These are phyloP conservation scores for Chloranthus sessilifolius DNA, from an alignment of 164 flowering plant species.

Conservation along the genomic window DNA sequence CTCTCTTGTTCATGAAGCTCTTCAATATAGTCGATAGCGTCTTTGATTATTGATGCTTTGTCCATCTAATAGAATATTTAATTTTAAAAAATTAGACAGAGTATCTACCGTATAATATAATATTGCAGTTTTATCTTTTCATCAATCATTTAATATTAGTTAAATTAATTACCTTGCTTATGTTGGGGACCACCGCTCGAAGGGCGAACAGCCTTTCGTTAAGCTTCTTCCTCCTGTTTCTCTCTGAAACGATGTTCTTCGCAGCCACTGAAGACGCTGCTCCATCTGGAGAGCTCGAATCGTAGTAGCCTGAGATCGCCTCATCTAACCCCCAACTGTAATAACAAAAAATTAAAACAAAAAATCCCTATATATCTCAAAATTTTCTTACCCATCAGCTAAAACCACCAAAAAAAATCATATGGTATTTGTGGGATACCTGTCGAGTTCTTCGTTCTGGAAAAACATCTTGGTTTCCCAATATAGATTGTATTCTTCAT, in stretches of 20 bases:
- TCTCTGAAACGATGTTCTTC: conserved; percentile 78
- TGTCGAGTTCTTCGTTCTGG: conserved; percentile 23
- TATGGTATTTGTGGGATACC: conserved; percentile 18
- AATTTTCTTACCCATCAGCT: not conserved
- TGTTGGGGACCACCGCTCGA: conserved; percentile 81
- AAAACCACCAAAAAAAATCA: not conserved
- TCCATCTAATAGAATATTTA: conserved; percentile 55
- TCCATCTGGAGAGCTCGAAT: conserved; percentile 89
- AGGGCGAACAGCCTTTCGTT: conserved; percentile 81
- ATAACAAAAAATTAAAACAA: not conserved
- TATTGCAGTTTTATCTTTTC: not conserved
- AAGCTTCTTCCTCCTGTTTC: conserved; percentile 78
- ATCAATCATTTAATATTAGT: not conserved
- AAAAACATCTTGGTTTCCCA: conserved; percentile 25
- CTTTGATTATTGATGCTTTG: conserved; percentile 79
- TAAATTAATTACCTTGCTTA: conserved; percentile 50
- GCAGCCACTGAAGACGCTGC: conserved; percentile 37
- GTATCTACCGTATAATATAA: not conserved
- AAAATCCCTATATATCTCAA: too few relatives aligned
- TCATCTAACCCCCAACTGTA: conserved; percentile 51
- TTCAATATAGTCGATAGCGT: conserved; percentile 69
- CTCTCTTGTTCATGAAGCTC: conserved; percentile 67
- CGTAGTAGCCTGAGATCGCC: conserved; percentile 52
- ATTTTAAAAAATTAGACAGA: not conserved
- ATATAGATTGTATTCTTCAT: conserved; percentile 19